phyloP scores from a whole-genome alignment of 2,329 filamentous ascomycete genomes.

The Botryotinia calthae region DNA sequence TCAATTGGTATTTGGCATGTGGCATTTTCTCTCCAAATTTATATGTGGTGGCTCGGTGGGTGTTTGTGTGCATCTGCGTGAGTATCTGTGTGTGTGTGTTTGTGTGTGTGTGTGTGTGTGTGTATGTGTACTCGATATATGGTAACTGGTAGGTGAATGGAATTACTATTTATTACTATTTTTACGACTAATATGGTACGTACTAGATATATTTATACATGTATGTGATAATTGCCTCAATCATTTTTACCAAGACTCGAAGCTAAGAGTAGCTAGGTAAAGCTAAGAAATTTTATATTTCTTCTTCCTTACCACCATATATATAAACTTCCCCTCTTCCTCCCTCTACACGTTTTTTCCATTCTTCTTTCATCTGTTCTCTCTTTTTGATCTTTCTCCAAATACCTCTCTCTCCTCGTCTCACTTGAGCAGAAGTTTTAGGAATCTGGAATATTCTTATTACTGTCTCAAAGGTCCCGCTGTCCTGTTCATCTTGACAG shows the following conservation, averaged over 20 bases:
- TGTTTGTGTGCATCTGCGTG: background rate
- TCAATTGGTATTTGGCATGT: background rate
- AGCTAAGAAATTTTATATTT: background rate
- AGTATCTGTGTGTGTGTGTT: background rate
- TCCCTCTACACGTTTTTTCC: background rate
- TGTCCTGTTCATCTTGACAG: background rate
- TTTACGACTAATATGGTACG: too few species aligned
- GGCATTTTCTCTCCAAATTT: background rate
- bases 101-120: background rate
- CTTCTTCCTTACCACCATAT: background rate
- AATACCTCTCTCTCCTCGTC: background rate
- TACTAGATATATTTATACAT: too few species aligned
- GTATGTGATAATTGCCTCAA: background rate
- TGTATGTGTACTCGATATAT: background rate
- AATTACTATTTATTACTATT: too few species aligned
- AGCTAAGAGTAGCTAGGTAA: background rate
- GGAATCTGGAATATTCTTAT: background rate
- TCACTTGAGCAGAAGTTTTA: background rate
- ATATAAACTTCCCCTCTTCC: conserved; percentile 5
- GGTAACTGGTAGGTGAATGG: background rate
- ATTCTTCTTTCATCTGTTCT: background rate
- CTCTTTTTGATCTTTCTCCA: background rate
- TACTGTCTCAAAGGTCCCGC: background rate
- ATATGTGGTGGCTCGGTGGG: background rate
- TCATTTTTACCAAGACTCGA: background rate